These are phyloP conservation scores for Musa balbisiana DNA, from an alignment of 202 grass and related monocot species.

Conservation along the genomic window DNA sequence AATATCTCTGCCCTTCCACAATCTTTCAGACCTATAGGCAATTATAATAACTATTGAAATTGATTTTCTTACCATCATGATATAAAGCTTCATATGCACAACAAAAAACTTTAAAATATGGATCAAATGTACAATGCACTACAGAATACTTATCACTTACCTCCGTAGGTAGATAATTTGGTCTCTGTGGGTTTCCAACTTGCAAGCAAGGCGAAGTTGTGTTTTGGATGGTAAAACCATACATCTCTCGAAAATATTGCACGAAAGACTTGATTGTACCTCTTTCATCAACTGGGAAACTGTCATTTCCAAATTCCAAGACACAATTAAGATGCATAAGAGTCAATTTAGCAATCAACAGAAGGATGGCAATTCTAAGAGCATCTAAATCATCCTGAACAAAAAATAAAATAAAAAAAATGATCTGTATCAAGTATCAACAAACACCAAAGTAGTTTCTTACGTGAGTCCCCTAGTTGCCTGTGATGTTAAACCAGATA, in stretches of 20 bases:
- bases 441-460: neutral
- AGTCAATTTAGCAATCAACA: neutral
- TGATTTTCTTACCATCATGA: neutral
- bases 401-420: no score
- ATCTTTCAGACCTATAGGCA: constrained; percentile 73
- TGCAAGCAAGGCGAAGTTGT: constrained; percentile 9
- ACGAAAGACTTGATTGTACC: constrained; percentile 9
- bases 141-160: neutral
- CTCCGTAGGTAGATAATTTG: constrained; percentile 12
- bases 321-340: neutral
- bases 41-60: neutral
- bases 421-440: neutral
- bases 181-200: constrained; percentile 13
- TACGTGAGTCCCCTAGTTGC: neutral
- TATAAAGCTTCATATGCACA: neutral
- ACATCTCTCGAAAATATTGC: constrained; percentile 7
- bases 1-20: constrained; percentile 90
- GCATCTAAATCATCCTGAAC: neutral
- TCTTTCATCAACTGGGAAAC: constrained; percentile 14
- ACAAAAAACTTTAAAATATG: neutral
- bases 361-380: neutral
- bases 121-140: neutral
- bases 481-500: constrained; percentile 4
- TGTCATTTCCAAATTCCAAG: neutral
- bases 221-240: constrained; percentile 14